Base-by-base conservation (phyloP, 2,329 filamentous ascomycete genomes). In the Xylaria multiplex region DNA sequence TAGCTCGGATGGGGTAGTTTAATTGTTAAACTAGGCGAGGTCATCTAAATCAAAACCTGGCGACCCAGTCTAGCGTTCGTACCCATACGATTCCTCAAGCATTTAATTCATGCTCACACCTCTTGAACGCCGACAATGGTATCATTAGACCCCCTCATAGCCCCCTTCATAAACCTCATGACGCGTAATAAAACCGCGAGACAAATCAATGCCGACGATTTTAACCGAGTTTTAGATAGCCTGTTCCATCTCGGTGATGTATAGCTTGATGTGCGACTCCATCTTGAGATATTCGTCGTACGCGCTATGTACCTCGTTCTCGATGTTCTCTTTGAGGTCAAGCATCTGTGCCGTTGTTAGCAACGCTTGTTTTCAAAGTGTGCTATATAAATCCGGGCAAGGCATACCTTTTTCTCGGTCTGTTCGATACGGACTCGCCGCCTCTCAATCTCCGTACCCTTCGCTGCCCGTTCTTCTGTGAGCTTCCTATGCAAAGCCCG, bases 241-340 rank as follows among this genome's bases (percentile, higher is more conserved):
- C 80, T 97, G 94, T 81, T 98, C 96, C 94, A 99, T 97, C 84
- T 99, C 96, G 4, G 92, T 97, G 76, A 99, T 97, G 83, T 99
- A 99, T 69, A 98, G 84, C 80, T 94, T 95, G 79, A 99, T 96
- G 77, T 99, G 96, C 43, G 93, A 91, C 79, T 98, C 95, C 88
- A 99, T 91, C 88, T 97, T 97, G 77, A 97, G 86, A 80, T 97
- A 99, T 82, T 98, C 93, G 71, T 97, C 94, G 73, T 97, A 89
- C 0, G 96, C 93, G 62, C 88, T 88, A 76, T 96, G 92, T 8
- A 98, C 91, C 80, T 99, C 96, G 68, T 91, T 94, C 77, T 98
- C 95, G 69, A 99, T 97, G 74, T 96, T 96, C 78, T 98, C 96
- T 77, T 97, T 98, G 72, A 99, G 85, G 79, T 99, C 96, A 54